These are phyloP conservation scores for Rhynchosporium secalis DNA, from an alignment of 2,329 filamentous ascomycete genomes.

Conservation along the genomic window DNA sequence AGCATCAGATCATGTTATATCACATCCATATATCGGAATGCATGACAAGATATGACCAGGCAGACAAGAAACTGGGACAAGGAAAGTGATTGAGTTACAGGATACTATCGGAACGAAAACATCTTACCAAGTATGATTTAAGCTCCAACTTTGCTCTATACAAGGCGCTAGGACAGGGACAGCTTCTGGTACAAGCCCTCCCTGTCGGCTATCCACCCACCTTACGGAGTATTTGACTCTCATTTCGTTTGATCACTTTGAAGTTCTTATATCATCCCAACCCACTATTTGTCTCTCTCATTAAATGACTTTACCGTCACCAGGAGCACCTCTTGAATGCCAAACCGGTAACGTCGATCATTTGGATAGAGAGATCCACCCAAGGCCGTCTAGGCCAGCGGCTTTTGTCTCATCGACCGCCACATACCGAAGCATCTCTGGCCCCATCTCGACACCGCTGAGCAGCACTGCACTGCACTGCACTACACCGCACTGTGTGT, in stretches of 20 bases:
- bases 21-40: background rate
- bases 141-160: no score
- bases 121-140: background rate
- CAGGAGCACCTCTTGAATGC: background rate
- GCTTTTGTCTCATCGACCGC: background rate
- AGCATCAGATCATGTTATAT: background rate
- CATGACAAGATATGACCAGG: background rate
- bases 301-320: background rate
- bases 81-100: background rate
- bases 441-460: constrained; percentile 2
- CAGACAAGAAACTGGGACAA: background rate
- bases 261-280: background rate
- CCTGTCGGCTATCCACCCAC: background rate
- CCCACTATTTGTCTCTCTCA: constrained; percentile 1
- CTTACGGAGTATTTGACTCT: background rate
- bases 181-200: background rate
- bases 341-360: constrained; percentile 8
- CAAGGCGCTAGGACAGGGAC: background rate
- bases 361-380: background rate
- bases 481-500: background rate
- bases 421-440: background rate
- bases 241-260: constrained; percentile 1
- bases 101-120: no score
- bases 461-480: no score
- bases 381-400: background rate